Evolutionary conservation across 257 asterid genomes (phyloP).

Genomic region (Galeopsis tetrahit): DNA sequence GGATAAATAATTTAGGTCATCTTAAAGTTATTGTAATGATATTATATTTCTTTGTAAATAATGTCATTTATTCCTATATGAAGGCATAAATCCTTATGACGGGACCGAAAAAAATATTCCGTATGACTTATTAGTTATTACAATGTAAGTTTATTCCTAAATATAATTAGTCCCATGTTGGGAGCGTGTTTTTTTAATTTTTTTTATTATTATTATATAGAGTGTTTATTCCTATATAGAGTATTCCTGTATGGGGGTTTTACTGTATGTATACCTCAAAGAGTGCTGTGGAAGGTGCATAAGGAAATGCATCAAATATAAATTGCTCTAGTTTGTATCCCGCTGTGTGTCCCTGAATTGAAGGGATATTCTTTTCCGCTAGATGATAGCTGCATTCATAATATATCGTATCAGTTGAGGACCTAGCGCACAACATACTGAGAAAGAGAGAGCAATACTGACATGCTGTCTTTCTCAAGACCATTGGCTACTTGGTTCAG

Average conservation of each 20-base stretch:
- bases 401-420: constrained; percentile 17
- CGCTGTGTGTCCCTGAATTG: constrained; percentile 73
- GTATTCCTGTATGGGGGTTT: background rate
- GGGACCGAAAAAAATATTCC: too few species aligned
- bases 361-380: constrained; percentile 88
- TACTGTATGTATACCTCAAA: constrained; percentile 65
- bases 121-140: too few species aligned
- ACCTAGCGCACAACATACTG: too few species aligned
- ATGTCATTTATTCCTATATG: background rate
- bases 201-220: too few species aligned
- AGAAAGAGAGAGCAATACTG: constrained; percentile 38
- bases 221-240: background rate
- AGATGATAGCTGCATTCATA: constrained; percentile 77
- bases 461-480: constrained; percentile 97
- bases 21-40: background rate
- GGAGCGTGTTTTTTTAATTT: too few species aligned
- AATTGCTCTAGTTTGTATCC: constrained; percentile 94
- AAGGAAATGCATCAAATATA: constrained; percentile 95
- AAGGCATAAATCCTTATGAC: background rate
- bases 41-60: too few species aligned
- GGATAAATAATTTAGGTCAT: background rate
- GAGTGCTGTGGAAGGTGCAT: constrained; percentile 87
- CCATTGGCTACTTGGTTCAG: constrained; percentile 95
- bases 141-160: background rate
- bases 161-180: background rate